Evolutionary conservation across 2,329 filamentous ascomycete species (phyloP), one percentile per base, ranked within the genome.

Genomic region (Aspergillus sp.): DNA sequence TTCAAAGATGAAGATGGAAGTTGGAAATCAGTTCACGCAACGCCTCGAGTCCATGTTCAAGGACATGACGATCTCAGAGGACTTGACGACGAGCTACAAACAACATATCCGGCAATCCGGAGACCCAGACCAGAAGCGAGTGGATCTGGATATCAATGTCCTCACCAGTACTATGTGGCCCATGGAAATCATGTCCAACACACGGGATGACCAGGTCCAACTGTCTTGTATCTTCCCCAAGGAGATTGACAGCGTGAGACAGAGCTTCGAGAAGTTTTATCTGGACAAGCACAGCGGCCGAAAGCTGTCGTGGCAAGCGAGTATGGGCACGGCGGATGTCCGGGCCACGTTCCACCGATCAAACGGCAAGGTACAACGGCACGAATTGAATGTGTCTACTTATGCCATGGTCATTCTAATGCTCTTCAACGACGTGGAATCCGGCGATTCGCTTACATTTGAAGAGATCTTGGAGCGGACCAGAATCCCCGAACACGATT

Each of bases 1-100:
- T 48, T 88, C 87, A 0, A 89, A 93, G 58, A 97, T 99, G 91
- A 97, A 97, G 80, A 85, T 94, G 66, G 93, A 97, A 70, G 85
- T 97, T 48, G 94, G 94, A 36, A 96, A 95, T 69, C 87, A 91
- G 61, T 97, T 97, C 69, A 97, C 94, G 0, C 79, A 85, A 65
- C 96, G 95, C 69, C 84, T 99, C 42, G 94, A 99, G 68, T 89
- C 91, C 59, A 97, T 99, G 91, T 97, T 99, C 78, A 92, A 91
- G 73, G 94, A 99, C 66, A 92, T 97, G 83, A 85, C 87, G 14
- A 85, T 92, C 11, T 97, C 92, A 0, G 85, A 88, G 50, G 93
- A 96, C 59, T 81, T 97, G 21, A 91, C 89, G 0, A 75, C 84
- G 11, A 85, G 82, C 51, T 97, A 95, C 75, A 88, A 87, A 59